phyloP scores from a whole-genome alignment of 106 monocot genomes.

The Agapanthus africanus region DNA sequence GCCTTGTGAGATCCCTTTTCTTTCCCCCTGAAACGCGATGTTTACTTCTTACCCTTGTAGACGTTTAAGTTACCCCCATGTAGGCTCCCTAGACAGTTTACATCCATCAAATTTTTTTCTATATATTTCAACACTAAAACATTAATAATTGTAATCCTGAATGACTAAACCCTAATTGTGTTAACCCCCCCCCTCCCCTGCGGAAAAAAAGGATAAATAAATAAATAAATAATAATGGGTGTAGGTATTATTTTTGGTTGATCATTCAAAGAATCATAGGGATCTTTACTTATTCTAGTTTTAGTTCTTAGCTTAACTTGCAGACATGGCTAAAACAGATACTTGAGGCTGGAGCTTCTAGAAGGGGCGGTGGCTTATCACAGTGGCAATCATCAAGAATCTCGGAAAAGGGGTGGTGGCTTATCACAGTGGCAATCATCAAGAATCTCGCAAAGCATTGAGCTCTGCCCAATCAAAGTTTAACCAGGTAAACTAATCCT shows the following conservation, averaged over 20 bases:
- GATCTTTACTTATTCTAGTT: not conserved
- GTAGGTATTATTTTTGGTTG: not conserved
- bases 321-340: constrained; percentile 32
- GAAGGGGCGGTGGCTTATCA: constrained; percentile 97
- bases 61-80: too few relatives aligned
- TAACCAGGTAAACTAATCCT: constrained; percentile 41
- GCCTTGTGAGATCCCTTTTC: constrained; percentile 84
- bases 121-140: too few relatives aligned
- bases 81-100: too few relatives aligned
- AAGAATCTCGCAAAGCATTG: constrained; percentile 52
- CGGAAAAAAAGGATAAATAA: too few relatives aligned
- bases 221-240: too few relatives aligned
- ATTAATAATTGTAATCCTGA: too few relatives aligned
- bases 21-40: too few relatives aligned
- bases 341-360: constrained; percentile 78
- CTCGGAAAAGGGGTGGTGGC: constrained; percentile 86
- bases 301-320: not conserved
- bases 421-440: constrained; percentile 63
- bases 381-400: constrained; percentile 49
- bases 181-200: too few relatives aligned
- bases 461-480: constrained; percentile 74
- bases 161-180: too few relatives aligned
- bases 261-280: not conserved
- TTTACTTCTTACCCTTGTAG: too few relatives aligned
- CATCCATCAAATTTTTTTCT: too few relatives aligned